Conservation (phyloP, 495 filamentous ascomycete species). For the Penicillium herquei region DNA sequence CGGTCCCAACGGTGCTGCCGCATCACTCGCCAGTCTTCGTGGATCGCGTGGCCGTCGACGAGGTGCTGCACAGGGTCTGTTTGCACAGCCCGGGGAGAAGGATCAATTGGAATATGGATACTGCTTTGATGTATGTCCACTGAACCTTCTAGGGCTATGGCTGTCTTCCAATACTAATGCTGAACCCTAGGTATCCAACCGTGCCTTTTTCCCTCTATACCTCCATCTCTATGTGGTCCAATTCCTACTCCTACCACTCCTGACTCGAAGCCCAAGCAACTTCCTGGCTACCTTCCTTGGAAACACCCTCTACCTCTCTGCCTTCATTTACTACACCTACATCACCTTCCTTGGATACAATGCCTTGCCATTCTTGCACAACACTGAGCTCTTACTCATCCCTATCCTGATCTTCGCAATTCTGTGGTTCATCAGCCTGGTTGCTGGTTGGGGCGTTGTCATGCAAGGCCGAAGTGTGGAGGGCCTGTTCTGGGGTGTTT, state of each 20-base stretch:
- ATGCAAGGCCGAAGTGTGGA: conserved; percentile 44
- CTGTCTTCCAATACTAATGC: neutral
- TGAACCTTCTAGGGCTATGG: neutral
- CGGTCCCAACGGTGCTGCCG: conserved; percentile 49
- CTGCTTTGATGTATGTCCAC: conserved; percentile 64
- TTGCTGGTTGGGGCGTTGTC: conserved; percentile 47
- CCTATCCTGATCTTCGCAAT: conserved; percentile 60
- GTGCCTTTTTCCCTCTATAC: conserved; percentile 74
- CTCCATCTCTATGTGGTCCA: conserved; percentile 71
- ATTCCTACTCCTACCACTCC: conserved; percentile 66
- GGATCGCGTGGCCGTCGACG: conserved; percentile 48
- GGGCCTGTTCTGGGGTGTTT: conserved; percentile 49
- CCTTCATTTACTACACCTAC: conserved; percentile 67
- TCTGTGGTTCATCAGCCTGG: conserved; percentile 62
- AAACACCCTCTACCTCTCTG: conserved; percentile 69
- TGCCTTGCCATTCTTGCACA: conserved; percentile 69
- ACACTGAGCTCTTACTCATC: conserved; percentile 67
- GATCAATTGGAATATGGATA: conserved; percentile 74
- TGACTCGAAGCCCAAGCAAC: conserved; percentile 41
- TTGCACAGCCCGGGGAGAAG: conserved; percentile 52
- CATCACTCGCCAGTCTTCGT: conserved; percentile 38
- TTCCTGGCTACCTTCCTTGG: conserved; percentile 65
- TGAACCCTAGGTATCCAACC: conserved; percentile 58
- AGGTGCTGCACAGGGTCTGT: conserved; percentile 55
- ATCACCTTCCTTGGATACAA: conserved; percentile 77